Percentiles rank a stretch among this genome's conserved stretches.
Conservation (phyloP, 495 filamentous ascomycete species). For the Tricharina praecox region DNA sequence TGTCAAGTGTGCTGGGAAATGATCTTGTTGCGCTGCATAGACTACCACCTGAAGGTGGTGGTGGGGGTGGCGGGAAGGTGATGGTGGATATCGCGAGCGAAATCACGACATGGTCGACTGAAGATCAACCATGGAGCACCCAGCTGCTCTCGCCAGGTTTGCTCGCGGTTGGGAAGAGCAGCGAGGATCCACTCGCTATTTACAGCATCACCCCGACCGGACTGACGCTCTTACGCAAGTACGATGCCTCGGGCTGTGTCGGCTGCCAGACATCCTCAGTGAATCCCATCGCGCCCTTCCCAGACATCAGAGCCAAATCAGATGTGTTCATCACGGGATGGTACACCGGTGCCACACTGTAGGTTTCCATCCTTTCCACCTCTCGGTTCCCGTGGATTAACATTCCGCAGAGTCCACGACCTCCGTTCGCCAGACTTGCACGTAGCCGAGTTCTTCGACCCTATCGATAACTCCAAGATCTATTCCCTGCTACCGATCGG, state of each 20-base stretch:
- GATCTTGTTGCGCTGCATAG: conserved; percentile 34
- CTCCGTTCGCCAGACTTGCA: conserved; percentile 37
- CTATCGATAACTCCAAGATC: conserved; percentile 38
- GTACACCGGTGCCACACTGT: conserved; percentile 42
- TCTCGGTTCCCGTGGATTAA: neutral
- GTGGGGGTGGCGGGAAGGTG: conserved; percentile 11
- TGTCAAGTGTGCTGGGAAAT: conserved; percentile 34
- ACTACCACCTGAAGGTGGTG: conserved; percentile 23
- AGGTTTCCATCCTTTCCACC: conserved; percentile 7
- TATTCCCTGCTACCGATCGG: conserved; percentile 44
- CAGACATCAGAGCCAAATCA: conserved; percentile 12
- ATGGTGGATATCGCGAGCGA: neutral
- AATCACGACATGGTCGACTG: neutral
- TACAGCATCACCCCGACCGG: conserved; percentile 8
- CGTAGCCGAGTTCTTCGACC: conserved; percentile 38
- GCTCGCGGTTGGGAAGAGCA: conserved; percentile 13
- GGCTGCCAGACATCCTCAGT: conserved; percentile 24
- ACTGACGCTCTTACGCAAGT: conserved; percentile 7
- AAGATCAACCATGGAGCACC: conserved; percentile 15
- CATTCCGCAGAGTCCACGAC: conserved; percentile 42
- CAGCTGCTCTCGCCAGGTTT: conserved; percentile 12
- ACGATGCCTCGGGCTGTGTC: conserved; percentile 7
- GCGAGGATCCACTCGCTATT: conserved; percentile 7
- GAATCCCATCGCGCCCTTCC: conserved; percentile 38
- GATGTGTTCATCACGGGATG: conserved; percentile 46